phyloP scores from a whole-genome alignment of 306 rosid genomes.

The Ammopiptanthus mongolicus region DNA sequence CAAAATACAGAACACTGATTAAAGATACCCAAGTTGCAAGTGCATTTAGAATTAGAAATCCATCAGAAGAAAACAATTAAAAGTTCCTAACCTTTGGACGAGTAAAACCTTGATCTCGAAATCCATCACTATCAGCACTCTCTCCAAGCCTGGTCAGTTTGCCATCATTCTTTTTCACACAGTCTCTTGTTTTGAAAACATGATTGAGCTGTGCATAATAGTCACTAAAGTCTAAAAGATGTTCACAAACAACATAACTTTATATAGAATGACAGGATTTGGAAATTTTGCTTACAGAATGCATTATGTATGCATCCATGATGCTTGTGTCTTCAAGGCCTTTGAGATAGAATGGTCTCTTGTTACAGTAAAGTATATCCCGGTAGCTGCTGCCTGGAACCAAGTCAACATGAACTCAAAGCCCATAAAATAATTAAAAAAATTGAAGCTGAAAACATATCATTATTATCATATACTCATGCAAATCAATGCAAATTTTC shows the following conservation, averaged over 20 bases:
- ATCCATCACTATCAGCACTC: slow-evolving; percentile 37
- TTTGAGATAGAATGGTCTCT: slow-evolving; percentile 82
- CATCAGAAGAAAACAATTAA: slow-evolving; percentile 1
- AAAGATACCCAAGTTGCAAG: neutral
- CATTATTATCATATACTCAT: neutral
- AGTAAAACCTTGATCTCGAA: slow-evolving; percentile 90
- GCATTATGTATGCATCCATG: slow-evolving; percentile 85
- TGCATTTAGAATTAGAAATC: neutral
- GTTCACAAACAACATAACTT: neutral
- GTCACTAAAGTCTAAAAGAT: slow-evolving; percentile 12
- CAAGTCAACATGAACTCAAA: slow-evolving; percentile 18
- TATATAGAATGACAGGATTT: neutral
- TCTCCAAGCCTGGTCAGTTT: slow-evolving; percentile 53
- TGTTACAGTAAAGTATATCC: slow-evolving; percentile 76
- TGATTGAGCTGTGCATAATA: slow-evolving; percentile 77
- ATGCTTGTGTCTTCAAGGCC: slow-evolving; percentile 60
- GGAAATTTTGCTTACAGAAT: slow-evolving; percentile 53
- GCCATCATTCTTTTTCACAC: slow-evolving; percentile 64
- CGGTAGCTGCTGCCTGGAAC: slow-evolving; percentile 72
- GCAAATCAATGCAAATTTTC: slow-evolving; percentile 5
- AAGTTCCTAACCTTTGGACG: slow-evolving; percentile 84
- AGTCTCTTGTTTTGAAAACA: slow-evolving; percentile 68
- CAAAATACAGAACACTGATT: no score
- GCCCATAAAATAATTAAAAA: neutral
- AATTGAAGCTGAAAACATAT: neutral